A percentile compares a stretch with the other conserved stretches of the same genome.
phyloP scores from a whole-genome alignment of 129 eudicot genomes.

The Flaveria bidentis region DNA sequence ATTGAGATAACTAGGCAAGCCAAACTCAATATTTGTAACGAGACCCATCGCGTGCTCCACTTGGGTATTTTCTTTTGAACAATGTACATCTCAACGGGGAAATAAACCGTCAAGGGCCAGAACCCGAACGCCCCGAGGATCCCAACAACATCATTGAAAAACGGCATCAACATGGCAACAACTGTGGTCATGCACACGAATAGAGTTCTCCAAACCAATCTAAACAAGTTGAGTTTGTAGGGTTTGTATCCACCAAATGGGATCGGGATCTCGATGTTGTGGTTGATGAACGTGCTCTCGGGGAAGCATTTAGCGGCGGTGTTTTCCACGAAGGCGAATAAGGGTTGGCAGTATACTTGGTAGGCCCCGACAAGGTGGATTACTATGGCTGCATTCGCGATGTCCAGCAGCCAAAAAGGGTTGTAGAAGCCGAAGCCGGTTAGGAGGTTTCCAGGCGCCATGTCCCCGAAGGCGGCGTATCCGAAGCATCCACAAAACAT shows the following conservation, averaged over 20 bases:
- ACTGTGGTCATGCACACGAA: conserved; percentile 79
- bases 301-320: conserved; percentile 51
- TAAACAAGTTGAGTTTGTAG: conserved; percentile 63
- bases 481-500: conserved; percentile 98
- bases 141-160: conserved; percentile 91
- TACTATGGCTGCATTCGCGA: conserved; percentile 92
- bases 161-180: conserved; percentile 86
- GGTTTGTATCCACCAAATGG: conserved; percentile 57
- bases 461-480: conserved; percentile 95
- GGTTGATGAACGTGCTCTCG: conserved; percentile 61
- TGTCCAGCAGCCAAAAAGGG: conserved; percentile 94
- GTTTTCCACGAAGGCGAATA: conserved; percentile 85
- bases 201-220: conserved; percentile 74
- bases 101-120: conserved; percentile 93
- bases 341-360: conserved; percentile 96
- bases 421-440: conserved; percentile 99
- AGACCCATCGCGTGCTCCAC: conserved; percentile 85
- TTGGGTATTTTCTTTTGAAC: conserved; percentile 78
- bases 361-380: conserved; percentile 94
- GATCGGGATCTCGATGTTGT: conserved; percentile 55
- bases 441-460: conserved; percentile 88
- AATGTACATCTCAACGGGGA: conserved; percentile 96
- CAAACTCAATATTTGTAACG: conserved; percentile 66
- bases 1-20: conserved; percentile 73
- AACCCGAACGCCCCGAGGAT: conserved; percentile 92